Evolutionary conservation across 306 rosid species (phyloP).

Genomic region (Prunus persica): Prunus_persica_NCBIv2 NC_034009.1:2554001-2554500

Average conservation of each 20-base stretch:
- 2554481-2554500: slow-evolving; percentile 26
- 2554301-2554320: slow-evolving; percentile 9
- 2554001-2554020: background rate
- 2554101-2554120: background rate
- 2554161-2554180: slow-evolving; percentile 16
- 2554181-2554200: slow-evolving; percentile 10
- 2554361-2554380: background rate
- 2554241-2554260: slow-evolving; percentile 55
- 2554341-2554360: slow-evolving; percentile 24
- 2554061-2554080: slow-evolving; percentile 23
- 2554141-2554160: background rate
- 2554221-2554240: slow-evolving; percentile 38
- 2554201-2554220: slow-evolving; percentile 27
- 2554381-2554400: background rate
- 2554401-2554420: background rate
- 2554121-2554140: background rate
- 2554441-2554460: background rate
- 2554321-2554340: slow-evolving; percentile 20
- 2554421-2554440: background rate
- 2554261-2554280: slow-evolving; percentile 42
- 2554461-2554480: background rate
- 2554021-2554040: slow-evolving; percentile 24
- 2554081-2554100: slow-evolving; percentile 13
- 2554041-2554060: slow-evolving; percentile 29
- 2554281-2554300: slow-evolving; percentile 18